phyloP scores from a whole-genome alignment of 2,329 filamentous ascomycete species.

The Aspergillus sclerotialis region DNA sequence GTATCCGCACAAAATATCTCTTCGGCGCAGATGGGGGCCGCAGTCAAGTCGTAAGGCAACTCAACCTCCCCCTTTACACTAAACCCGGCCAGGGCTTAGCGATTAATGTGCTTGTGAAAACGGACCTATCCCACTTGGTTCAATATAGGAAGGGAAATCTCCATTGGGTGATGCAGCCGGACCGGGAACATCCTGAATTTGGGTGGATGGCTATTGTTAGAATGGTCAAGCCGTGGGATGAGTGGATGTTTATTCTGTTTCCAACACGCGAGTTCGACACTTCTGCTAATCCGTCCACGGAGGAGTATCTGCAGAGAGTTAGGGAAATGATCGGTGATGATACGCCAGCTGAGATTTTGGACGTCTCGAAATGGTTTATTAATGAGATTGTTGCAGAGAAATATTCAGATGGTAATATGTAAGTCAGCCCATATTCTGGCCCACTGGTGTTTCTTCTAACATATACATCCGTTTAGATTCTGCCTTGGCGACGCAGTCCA shows the following conservation, averaged over 20 bases:
- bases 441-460: background rate
- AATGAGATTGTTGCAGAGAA: conserved; percentile 55
- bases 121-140: conserved; percentile 36
- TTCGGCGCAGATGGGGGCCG: conserved; percentile 53
- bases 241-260: conserved; percentile 55
- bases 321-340: conserved; percentile 51
- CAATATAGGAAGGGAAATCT: conserved; percentile 50
- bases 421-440: conserved; percentile 8
- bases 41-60: conserved; percentile 40
- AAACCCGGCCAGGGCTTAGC: conserved; percentile 44
- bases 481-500: conserved; percentile 54
- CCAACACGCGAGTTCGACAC: conserved; percentile 24
- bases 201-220: conserved; percentile 46
- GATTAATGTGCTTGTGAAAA: conserved; percentile 44
- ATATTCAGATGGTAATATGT: conserved; percentile 47
- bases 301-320: conserved; percentile 42
- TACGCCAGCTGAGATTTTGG: conserved; percentile 44
- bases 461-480: conserved; percentile 27
- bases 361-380: conserved; percentile 52
- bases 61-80: conserved; percentile 41
- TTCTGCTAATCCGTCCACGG: conserved; percentile 37
- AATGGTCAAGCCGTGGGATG: conserved; percentile 58
- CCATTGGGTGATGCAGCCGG: conserved; percentile 54
- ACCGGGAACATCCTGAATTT: conserved; percentile 45
- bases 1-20: conserved; percentile 48